Percentiles rank a stretch among this genome's conserved stretches.
These are phyloP conservation scores for Aquilaria malaccensis DNA, from an alignment of 345 rosid species.

Conservation along the genomic window DNA sequence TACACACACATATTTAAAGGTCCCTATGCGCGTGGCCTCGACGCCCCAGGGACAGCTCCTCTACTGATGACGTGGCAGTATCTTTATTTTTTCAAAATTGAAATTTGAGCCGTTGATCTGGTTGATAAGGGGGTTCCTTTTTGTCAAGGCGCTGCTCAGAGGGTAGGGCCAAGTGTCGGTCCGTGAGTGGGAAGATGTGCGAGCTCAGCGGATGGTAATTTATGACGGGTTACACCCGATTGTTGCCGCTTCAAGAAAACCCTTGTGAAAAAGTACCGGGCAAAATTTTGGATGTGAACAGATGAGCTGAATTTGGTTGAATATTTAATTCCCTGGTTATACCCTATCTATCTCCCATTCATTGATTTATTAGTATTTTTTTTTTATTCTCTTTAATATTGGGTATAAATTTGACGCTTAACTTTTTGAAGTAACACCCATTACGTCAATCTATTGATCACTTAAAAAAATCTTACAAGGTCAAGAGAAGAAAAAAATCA, in stretches of 20 bases:
- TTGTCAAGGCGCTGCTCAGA: background rate
- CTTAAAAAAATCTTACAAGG: too few relatives aligned
- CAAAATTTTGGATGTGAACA: slow-evolving; percentile 7
- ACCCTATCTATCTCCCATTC: too few relatives aligned
- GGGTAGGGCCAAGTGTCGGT: slow-evolving; percentile 17
- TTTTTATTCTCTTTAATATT: too few relatives aligned
- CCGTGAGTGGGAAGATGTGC: background rate
- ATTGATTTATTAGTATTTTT: too few relatives aligned
- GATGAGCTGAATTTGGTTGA: slow-evolving; percentile 10
- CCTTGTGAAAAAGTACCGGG: background rate
- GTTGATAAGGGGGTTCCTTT: background rate
- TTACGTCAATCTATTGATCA: too few relatives aligned
- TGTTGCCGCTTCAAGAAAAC: background rate
- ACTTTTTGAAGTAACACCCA: too few relatives aligned
- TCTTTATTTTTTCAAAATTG: slow-evolving; percentile 7
- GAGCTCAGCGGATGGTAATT: background rate
- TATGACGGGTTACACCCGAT: slow-evolving; percentile 4
- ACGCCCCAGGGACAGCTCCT: slow-evolving; percentile 18
- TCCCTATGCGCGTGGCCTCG: slow-evolving; percentile 23
- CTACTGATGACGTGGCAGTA: slow-evolving; percentile 22
- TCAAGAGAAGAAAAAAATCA: too few relatives aligned
- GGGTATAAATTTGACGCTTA: too few relatives aligned
- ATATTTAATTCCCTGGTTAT: background rate
- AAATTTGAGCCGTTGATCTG: slow-evolving; percentile 28
- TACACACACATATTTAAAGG: slow-evolving; percentile 17